Evolutionary conservation across 805 yeast genomes (phyloP).

Genomic region (Ogataea sp.): DNA sequence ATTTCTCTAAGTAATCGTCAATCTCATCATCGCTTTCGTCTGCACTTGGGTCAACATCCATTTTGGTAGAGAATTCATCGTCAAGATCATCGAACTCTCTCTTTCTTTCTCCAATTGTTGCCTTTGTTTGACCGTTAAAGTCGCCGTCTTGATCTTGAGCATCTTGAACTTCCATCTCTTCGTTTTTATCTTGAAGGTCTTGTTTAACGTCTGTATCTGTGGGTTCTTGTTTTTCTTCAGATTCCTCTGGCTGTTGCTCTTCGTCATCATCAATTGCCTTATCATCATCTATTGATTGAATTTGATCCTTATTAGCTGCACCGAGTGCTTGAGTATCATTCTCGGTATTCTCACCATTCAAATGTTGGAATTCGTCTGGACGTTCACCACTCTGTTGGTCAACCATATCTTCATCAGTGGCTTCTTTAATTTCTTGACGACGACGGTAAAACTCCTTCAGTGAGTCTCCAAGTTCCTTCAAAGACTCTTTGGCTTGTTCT

Average conservation of each 20-base stretch:
- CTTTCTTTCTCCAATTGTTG: conserved; percentile 14
- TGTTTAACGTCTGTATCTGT: conserved; percentile 19
- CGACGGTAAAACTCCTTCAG: conserved; percentile 88
- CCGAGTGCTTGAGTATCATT: conserved; percentile 90
- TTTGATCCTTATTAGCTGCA: conserved; percentile 73
- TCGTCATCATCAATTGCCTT: conserved; percentile 74
- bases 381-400: conserved; percentile 54
- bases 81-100: conserved; percentile 11
- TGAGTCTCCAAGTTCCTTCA: conserved; percentile 87
- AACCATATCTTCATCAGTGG: conserved; percentile 42
- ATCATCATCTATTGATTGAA: conserved; percentile 69
- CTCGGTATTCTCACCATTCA: conserved; percentile 72
- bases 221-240: conserved; percentile 24
- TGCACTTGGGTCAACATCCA: conserved; percentile 23
- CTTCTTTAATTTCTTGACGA: conserved; percentile 77
- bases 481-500: conserved; percentile 63
- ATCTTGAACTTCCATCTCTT: conserved; percentile 16
- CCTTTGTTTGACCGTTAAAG: conserved; percentile 10
- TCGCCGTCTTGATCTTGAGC: conserved; percentile 10
- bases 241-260: conserved; percentile 23
- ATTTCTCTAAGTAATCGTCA: conserved; percentile 11
- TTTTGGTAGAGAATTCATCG: conserved; percentile 40
- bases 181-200: conserved; percentile 18
- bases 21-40: conserved; percentile 20
- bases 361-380: conserved; percentile 82